These are phyloP conservation scores for Cyberlindnera amylophila DNA, from an alignment of 805 yeast species.

Conservation along the genomic window DNA sequence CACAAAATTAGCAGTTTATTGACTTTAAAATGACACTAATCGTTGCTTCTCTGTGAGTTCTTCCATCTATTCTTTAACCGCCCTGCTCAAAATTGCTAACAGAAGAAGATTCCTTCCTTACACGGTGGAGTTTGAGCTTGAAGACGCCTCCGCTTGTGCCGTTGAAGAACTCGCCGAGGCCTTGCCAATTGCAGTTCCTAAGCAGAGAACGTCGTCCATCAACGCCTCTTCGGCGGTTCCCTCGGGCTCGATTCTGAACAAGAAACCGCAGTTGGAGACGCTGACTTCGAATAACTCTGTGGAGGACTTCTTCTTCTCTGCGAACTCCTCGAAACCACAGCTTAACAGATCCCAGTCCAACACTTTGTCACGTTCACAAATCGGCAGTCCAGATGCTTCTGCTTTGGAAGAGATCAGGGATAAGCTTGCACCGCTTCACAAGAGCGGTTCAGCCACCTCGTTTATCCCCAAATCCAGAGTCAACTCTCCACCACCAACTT, in stretches of 20 bases:
- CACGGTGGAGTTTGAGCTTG: conserved; percentile 56
- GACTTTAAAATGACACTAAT: conserved; percentile 59
- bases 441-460: conserved; percentile 21
- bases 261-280: conserved; percentile 2
- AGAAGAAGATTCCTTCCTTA: conserved; percentile 57
- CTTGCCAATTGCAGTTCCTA: conserved; percentile 18
- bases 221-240: conserved; percentile 20
- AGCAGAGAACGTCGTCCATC: conserved; percentile 19
- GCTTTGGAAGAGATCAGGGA: conserved; percentile 6
- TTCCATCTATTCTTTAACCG: not conserved
- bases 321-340: conserved; percentile 9
- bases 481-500: conserved; percentile 22
- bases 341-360: conserved; percentile 6
- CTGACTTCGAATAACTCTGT: conserved; percentile 21
- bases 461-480: conserved; percentile 42
- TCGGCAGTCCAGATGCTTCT: not conserved
- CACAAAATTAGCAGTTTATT: not conserved
- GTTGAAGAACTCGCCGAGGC: conserved; percentile 30
- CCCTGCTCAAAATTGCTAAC: not conserved
- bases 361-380: conserved; percentile 5
- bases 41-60: conserved; percentile 61
- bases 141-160: conserved; percentile 25
- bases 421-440: conserved; percentile 8
- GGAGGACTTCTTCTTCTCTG: conserved; percentile 25
- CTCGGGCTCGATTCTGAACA: conserved; percentile 9